phyloP scores from a whole-genome alignment of 2,329 filamentous ascomycete species.

The Furcasterigmium sp. region DNA sequence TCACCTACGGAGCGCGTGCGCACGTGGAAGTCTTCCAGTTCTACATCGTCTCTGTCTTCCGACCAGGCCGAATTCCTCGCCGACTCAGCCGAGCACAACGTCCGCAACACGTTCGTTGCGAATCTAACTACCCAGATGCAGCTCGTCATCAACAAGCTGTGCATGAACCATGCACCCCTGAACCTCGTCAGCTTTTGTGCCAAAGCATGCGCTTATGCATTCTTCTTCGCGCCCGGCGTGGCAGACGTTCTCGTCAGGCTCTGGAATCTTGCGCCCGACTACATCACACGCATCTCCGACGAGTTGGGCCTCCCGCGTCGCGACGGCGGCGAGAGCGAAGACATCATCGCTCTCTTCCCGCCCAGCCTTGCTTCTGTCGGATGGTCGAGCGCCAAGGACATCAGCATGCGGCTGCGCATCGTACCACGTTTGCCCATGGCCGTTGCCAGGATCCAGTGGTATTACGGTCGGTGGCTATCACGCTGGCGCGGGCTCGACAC shows the following conservation, averaged over 20 bases:
- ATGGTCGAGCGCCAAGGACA: conserved; percentile 46
- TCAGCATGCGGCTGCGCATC: conserved; percentile 56
- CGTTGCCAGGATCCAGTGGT: conserved; percentile 73
- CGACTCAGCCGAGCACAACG: conserved; percentile 78
- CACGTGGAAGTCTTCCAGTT: conserved; percentile 35
- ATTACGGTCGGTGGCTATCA: conserved; percentile 74
- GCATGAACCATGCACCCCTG: conserved; percentile 59
- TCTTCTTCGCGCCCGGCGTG: conserved; percentile 85
- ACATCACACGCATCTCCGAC: conserved; percentile 66
- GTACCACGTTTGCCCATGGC: conserved; percentile 61
- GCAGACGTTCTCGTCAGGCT: conserved; percentile 78
- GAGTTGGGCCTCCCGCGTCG: conserved; percentile 61
- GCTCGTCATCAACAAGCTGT: conserved; percentile 86
- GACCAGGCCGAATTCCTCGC: conserved; percentile 48
- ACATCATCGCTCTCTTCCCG: conserved; percentile 67
- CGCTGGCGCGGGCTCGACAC: conserved; percentile 85
- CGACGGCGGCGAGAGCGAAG: conserved; percentile 51
- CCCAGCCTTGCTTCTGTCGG: conserved; percentile 52
- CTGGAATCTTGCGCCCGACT: conserved; percentile 67
- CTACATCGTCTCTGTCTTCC: conserved; percentile 61
- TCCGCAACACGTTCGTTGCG: conserved; percentile 78
- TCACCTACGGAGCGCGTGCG: conserved; percentile 39
- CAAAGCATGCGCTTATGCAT: conserved; percentile 87
- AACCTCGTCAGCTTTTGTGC: conserved; percentile 80
- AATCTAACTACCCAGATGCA: conserved; percentile 80